Evolutionary conservation across 441 rosid species (phyloP).

Genomic region (Eugenia klotzschiana): DNA sequence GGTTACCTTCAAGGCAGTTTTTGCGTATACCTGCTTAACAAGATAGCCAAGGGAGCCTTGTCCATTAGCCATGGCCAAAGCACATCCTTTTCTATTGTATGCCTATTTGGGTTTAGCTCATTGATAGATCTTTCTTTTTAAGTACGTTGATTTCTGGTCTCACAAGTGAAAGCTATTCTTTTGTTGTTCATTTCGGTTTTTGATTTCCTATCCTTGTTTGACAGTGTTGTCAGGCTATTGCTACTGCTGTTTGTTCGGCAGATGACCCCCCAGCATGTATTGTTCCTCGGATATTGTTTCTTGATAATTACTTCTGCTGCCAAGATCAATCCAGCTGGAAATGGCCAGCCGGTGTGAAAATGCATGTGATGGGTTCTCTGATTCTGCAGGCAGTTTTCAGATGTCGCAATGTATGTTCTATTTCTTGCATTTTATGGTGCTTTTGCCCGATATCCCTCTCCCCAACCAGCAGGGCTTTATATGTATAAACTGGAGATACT

Average conservation of each 20-base stretch:
- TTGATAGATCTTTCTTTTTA: not conserved
- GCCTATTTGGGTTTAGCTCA: not conserved
- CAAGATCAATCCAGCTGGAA: conserved; percentile 51
- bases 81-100: not conserved
- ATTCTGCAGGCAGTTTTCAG: conserved; percentile 76
- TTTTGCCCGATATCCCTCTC: not conserved
- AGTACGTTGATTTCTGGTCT: not conserved
- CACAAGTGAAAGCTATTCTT: not conserved
- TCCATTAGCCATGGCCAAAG: not conserved
- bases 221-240: conserved; percentile 76
- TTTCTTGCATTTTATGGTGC: not conserved
- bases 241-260: conserved; percentile 43
- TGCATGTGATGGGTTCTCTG: conserved; percentile 72
- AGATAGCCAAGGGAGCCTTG: not conserved
- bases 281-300: conserved; percentile 64
- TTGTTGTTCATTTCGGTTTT: not conserved
- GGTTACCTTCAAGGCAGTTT: not conserved
- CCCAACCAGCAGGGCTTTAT: not conserved
- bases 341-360: conserved; percentile 58
- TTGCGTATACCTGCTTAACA: not conserved
- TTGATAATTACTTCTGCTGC: conserved; percentile 53
- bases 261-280: conserved; percentile 40
- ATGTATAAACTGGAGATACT: not conserved
- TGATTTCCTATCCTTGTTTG: not conserved
- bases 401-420: conserved; percentile 51